Conservation (phyloP, 2,329 filamentous ascomycete genomes). For the Rhynchosporium agropyri region DNA sequence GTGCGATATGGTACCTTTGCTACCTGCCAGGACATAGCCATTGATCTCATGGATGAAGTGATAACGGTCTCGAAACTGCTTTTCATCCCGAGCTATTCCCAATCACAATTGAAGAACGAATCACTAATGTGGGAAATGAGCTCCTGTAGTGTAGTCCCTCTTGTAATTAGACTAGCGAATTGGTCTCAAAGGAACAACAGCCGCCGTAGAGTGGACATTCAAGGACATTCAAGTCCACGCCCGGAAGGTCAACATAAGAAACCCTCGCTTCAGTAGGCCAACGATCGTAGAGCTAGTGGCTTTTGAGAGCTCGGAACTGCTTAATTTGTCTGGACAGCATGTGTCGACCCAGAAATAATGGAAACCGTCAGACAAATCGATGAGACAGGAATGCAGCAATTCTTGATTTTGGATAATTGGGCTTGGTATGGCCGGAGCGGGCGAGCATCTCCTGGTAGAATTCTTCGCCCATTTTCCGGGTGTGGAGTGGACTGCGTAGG, state of each 20-base stretch:
- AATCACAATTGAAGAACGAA: background rate
- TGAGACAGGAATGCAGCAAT: too few relatives aligned
- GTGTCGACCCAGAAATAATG: too few relatives aligned
- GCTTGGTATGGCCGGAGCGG: too few relatives aligned
- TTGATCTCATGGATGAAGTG: background rate
- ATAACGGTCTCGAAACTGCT: background rate
- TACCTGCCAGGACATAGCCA: background rate
- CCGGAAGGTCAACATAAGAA: background rate
- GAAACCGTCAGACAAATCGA: too few relatives aligned
- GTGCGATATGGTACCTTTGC: background rate
- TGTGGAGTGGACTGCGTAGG: too few relatives aligned
- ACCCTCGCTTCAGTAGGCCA: too few relatives aligned
- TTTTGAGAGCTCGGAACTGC: too few relatives aligned
- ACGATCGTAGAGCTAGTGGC: too few relatives aligned
- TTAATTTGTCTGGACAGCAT: too few relatives aligned
- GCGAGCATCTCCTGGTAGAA: too few relatives aligned
- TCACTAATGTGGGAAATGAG: background rate
- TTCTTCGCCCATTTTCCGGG: too few relatives aligned
- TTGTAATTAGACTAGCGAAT: background rate
- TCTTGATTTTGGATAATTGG: too few relatives aligned
- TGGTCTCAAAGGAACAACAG: background rate
- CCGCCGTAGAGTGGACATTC: background rate
- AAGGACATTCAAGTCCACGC: background rate
- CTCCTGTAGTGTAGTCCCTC: background rate
- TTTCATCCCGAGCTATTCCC: background rate